These are phyloP conservation scores for Malus hybrid DNA, from an alignment of 331 rosid genomes.

Conservation along the genomic window DNA sequence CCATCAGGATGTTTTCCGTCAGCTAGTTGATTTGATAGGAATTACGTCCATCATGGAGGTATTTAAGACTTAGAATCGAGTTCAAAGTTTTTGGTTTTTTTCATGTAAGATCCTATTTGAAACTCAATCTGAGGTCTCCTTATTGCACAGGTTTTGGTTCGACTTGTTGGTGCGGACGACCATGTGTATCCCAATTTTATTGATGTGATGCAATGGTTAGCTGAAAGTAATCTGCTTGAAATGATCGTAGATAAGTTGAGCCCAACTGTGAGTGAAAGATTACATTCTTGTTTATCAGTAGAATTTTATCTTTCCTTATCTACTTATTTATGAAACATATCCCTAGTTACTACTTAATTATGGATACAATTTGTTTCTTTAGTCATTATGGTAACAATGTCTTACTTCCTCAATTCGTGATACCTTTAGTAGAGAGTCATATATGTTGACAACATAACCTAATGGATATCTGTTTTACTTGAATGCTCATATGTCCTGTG, in stretches of 20 bases:
- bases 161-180: slow-evolving; percentile 86
- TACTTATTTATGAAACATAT: not conserved
- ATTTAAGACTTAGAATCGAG: slow-evolving; percentile 1
- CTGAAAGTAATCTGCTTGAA: slow-evolving; percentile 89
- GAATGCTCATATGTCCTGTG: not conserved
- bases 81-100: not conserved
- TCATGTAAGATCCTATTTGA: slow-evolving; percentile 7
- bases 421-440: not conserved
- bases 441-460: not conserved
- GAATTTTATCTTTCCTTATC: too few species aligned
- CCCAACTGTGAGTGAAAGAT: slow-evolving; percentile 68
- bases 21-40: slow-evolving; percentile 93
- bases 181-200: slow-evolving; percentile 88
- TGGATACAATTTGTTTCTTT: not conserved
- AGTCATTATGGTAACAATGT: not conserved
- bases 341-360: not conserved
- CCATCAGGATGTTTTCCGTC: slow-evolving; percentile 82
- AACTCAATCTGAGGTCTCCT: slow-evolving; percentile 21
- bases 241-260: slow-evolving; percentile 92
- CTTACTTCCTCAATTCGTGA: not conserved
- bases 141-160: slow-evolving; percentile 75
- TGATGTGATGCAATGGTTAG: slow-evolving; percentile 96
- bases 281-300: not conserved
- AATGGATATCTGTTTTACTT: not conserved
- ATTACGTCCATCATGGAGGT: slow-evolving; percentile 99